A percentile compares a stretch with the other conserved stretches of the same genome.
Evolutionary conservation across 352 stramenopile genomes (phyloP).

Genomic region (Globisporangium spiculum): DNA sequence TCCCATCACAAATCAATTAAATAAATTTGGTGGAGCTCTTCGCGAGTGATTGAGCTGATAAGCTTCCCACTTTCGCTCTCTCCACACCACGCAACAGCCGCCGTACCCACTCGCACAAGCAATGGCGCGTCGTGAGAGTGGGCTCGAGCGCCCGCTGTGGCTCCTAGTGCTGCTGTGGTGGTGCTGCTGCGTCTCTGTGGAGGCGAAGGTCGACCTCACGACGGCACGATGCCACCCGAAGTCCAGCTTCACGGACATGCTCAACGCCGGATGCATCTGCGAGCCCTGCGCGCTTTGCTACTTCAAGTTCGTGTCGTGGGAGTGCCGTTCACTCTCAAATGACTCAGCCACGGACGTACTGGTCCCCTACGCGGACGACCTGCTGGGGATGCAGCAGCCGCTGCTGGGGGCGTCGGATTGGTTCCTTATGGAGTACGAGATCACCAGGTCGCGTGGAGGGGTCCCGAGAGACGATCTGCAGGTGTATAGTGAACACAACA

Average conservation of each 20-base stretch:
- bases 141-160: not conserved
- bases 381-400: constrained; percentile 23
- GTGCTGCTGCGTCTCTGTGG: not conserved
- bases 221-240: constrained; percentile 12
- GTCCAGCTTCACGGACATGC: constrained; percentile 18
- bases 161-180: not conserved
- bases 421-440: constrained; percentile 31
- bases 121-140: not conserved
- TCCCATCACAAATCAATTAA: not conserved
- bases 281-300: constrained; percentile 27
- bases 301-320: constrained; percentile 22
- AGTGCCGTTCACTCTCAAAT: constrained; percentile 14
- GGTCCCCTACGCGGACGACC: constrained; percentile 11
- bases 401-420: constrained; percentile 21
- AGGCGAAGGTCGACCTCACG: constrained; percentile 9
- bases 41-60: not conserved
- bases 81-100: not conserved
- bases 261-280: constrained; percentile 30
- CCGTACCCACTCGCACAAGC: not conserved
- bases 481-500: constrained; percentile 22
- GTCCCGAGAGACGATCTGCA: constrained; percentile 21
- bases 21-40: not conserved
- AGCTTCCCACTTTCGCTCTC: not conserved
- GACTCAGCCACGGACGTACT: constrained; percentile 4
- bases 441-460: constrained; percentile 25